Base-by-base conservation (phyloP, 148 eudicot species). In the Pouteria glomerata region DNA sequence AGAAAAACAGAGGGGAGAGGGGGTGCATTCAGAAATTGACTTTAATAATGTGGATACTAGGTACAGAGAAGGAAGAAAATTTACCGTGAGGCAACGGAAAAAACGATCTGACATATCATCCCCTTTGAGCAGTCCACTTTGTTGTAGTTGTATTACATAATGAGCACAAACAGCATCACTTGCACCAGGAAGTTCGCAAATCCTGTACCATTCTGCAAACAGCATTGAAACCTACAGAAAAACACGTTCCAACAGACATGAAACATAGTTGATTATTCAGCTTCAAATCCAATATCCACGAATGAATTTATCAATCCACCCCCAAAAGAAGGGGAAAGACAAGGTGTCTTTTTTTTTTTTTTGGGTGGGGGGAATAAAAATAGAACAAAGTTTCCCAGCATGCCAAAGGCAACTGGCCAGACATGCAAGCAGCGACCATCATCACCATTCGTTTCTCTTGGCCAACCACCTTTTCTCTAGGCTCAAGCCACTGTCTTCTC, bases 41-140 rank as follows among this genome's bases (percentile, higher is more conserved):
- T 21, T 13, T 58, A 8, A 57, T 34, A 8, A 33, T 24, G 23
- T 51, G n/a, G 34, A 14, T 6, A 21, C 7, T 45, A 37, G 13
- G 6, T 57, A n/a, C 14, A 57, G 42, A 45, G 6, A 52, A 14
- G 29, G 39, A 27, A 51, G 41, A 64, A 74, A 42, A 48, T 73
- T 77, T 68, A 95, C 98, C 88, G 81, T 83, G 42, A 95, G 82
- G 42, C 79, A 77, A 47, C 93, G 97, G 81, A 95, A 89, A 76
- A 95, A 89, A 7, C 87, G 87, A 42, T 91, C 97, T 47, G 89
- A 77, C 24, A 66, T 81, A 57, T 95, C 98, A 86, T 95, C 93
- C 69, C 96, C 96, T 83, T 91, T 85, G 63, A 95, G 88, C 33
- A 89, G 76, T 56, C 97, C 93, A 78, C 70, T 88, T 75, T 91